Base-by-base conservation (phyloP, 2,329 filamentous ascomycete species). In the Paecilomyces variotii region DNA sequence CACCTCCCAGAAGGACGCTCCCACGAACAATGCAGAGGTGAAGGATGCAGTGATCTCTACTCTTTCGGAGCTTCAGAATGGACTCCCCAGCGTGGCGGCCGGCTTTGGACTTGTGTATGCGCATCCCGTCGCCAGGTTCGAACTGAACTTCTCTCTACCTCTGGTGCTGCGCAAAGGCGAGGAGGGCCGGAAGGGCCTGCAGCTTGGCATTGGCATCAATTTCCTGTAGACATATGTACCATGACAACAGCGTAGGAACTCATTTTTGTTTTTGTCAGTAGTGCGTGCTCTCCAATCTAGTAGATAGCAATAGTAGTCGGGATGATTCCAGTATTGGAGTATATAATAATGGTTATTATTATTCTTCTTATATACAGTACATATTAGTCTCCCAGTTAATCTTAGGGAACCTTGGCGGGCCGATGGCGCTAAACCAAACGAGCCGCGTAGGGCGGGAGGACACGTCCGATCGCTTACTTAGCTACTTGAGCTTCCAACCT, bases 151-250 rank as follows among this genome's bases (percentile, higher is more conserved):
- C 72, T 91, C 89, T 67, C 74, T 99, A 64, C 94, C 94, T 1
- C 73, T 99, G 60, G 87, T 93, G 19, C 74, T 91, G 68, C 83
- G 94, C 59, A 87, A 83, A 63, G 91, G 91, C 35, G 94, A 99
- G 76, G 87, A 94, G 66, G 87, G 86, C 14, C 85, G 93, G 57
- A 99, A 99, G 78, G 94, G 94, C 0, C 71, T 99, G 63, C 91
- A 94, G 72, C 87, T 99, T 67, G 94, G 94, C n/a, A 90, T 99
- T 49, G 94, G 94, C 55, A 91, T 99, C 70, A 95, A 90, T 77
- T 97, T 99, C 72, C 77, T 97, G 81, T 97, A 88, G 64, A 70
- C 66, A 69, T 58, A 61, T 65, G 53, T 64, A 61, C 32, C 57
- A 56, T 50, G 56, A 56, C 51, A 56, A 56, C 51, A 56, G 28